phyloP scores from a whole-genome alignment of 2,329 filamentous ascomycete species.

The Thelonectria rubi region DNA sequence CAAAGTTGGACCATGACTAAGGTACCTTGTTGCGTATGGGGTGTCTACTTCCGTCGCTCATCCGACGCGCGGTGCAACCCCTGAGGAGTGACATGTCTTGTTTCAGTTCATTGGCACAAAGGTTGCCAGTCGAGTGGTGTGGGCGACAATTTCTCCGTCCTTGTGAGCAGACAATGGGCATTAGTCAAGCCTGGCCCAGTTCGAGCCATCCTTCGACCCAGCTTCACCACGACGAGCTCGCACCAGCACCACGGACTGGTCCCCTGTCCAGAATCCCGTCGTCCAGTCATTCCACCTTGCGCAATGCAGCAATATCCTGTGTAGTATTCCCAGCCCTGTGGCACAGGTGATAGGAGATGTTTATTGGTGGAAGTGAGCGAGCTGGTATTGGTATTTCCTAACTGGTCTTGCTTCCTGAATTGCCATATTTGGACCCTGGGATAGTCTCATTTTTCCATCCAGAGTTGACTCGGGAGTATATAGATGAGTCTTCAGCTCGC shows the following conservation, averaged over 20 bases:
- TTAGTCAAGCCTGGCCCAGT: neutral
- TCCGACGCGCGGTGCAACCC: neutral
- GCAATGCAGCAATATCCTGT: no score
- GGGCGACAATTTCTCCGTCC: neutral
- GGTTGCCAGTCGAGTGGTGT: neutral
- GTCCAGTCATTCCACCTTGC: no score
- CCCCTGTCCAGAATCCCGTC: no score
- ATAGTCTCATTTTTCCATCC: neutral
- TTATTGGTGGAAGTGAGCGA: conserved; percentile 14
- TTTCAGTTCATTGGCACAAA: neutral
- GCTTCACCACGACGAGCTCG: no score
- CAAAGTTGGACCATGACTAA: neutral
- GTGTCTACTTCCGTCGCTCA: neutral
- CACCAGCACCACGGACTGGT: no score
- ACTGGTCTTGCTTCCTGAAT: conserved; percentile 13
- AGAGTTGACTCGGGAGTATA: neutral
- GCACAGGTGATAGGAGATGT: neutral
- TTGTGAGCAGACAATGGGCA: neutral
- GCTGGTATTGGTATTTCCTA: neutral
- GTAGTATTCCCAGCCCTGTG: neutral
- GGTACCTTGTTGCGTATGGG: neutral
- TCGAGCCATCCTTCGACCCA: no score
- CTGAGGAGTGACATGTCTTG: neutral
- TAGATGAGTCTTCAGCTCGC: neutral
- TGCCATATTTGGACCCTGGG: neutral